Evolutionary conservation across 306 rosid species (phyloP), one percentile per base, ranked within the genome.

Genomic region (Rubus idaeus): DNA sequence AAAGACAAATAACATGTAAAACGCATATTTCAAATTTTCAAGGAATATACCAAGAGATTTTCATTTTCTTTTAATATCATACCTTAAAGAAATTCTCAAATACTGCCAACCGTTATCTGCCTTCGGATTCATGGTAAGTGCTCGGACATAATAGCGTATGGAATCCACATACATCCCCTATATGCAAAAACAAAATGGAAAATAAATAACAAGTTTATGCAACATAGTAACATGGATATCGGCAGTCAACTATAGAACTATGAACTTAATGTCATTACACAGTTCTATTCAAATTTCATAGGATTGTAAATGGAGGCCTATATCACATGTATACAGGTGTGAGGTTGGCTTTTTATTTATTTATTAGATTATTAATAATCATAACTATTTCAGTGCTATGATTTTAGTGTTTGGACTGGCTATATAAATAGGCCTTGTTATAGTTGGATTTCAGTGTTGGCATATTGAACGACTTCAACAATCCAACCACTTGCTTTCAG

Each of bases 31-130:
- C 44, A 6, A 62, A 62, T 62, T 35, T 13, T 5, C 30, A 13
- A 16, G 20, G 47, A 5, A 14, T 10, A 17, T n/a, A 67, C 49
- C 30, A 18, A 7, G 47, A 52, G 8, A 3, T 47, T 70, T 40
- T 46, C 62, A 17, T 63, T 30, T 12, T 4, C 74, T 6, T 55
- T 45, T 53, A 11, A 23, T 55, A 53, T 46, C 89, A 73, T 84
- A 92, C 99, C 99, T 95, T 71, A 95, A 81, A 47, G 99, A 92
- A 79, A 92, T 92, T 86, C 99, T 91, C 81, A 95, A 82, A 86
- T 95, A 92, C 75, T 92, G 97, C 99, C 99, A 95, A 68, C 97
- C 98, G 69, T 95, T 92, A 53, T 95, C 99, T 51, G 97, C 97
- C 87, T 95, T 95, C 0, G 99, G 99, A 85, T 95, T 95, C 99